Evolutionary conservation across 192 early-diverging fungal genomes (phyloP).

Genomic region (Coemansia umbellata): DNA sequence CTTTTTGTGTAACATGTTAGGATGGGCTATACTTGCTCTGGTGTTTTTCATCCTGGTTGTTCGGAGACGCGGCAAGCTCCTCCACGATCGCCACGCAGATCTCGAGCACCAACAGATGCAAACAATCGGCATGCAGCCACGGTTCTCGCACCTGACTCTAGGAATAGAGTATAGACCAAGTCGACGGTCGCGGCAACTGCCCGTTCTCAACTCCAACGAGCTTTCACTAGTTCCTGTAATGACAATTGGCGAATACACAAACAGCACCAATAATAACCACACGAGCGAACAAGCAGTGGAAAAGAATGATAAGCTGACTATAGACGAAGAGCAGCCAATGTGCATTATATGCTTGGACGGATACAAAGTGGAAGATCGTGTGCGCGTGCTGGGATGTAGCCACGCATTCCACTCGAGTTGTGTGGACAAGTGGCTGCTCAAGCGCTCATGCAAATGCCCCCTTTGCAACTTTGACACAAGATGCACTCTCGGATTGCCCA

Average conservation of each 20-base stretch:
- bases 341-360: slow-evolving; percentile 39
- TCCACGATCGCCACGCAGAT: not conserved
- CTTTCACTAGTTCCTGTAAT: slow-evolving; percentile 11
- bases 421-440: slow-evolving; percentile 41
- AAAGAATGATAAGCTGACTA: not conserved
- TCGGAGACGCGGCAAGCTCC: not conserved
- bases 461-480: slow-evolving; percentile 36
- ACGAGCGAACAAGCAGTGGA: not conserved
- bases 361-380: slow-evolving; percentile 4
- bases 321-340: not conserved
- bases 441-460: slow-evolving; percentile 38
- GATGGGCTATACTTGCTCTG: slow-evolving; percentile 4
- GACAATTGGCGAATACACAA: not conserved
- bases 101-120: not conserved
- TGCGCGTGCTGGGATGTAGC: slow-evolving; percentile 31
- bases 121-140: not conserved
- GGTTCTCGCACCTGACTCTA: not conserved
- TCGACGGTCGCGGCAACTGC: not conserved
- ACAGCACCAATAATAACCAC: not conserved
- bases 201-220: slow-evolving; percentile 11
- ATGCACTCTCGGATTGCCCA: slow-evolving; percentile 10
- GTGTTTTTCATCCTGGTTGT: not conserved
- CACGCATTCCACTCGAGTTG: slow-evolving; percentile 35
- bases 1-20: no score
- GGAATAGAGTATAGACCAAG: slow-evolving; percentile 6